These are phyloP conservation scores for Sporothrix curviconia DNA, from an alignment of 2,329 filamentous ascomycete species.

Conservation along the genomic window DNA sequence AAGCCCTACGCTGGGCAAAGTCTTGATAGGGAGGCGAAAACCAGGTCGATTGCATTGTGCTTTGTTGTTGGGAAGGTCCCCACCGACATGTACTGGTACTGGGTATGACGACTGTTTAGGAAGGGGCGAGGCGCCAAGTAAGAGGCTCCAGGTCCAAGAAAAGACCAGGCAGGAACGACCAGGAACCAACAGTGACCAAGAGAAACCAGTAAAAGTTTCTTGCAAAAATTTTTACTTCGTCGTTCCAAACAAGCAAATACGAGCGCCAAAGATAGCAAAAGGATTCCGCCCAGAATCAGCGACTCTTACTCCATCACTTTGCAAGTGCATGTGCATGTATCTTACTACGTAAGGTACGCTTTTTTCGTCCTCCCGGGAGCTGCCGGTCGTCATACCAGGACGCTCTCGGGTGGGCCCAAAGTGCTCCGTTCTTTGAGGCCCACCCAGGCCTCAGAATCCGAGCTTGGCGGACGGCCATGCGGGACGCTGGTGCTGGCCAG, in stretches of 20 bases:
- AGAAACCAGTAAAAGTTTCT: not conserved
- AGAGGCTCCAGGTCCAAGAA: not conserved
- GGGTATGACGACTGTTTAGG: no score
- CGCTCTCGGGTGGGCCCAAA: conserved; percentile 27
- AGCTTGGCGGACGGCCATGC: conserved; percentile 29
- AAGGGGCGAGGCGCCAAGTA: conserved; percentile 1
- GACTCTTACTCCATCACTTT: not conserved
- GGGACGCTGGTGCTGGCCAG: conserved; percentile 25
- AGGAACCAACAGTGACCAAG: not conserved
- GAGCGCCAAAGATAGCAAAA: not conserved
- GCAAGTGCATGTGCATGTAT: not conserved
- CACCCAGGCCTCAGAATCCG: conserved; percentile 27
- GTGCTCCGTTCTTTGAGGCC: conserved; percentile 25
- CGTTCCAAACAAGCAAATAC: not conserved
- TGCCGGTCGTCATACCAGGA: no score
- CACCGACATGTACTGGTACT: no score
- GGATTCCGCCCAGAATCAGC: not conserved
- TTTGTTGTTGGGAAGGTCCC: not conserved
- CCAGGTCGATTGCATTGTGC: not conserved
- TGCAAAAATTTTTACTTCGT: not conserved
- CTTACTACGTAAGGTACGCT: no score
- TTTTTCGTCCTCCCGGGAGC: no score
- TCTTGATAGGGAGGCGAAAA: not conserved
- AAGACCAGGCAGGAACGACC: not conserved
- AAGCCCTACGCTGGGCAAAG: no score